phyloP scores from a whole-genome alignment of 73 alveolate genomes.

The Tetrahymena malaccensis region DNA sequence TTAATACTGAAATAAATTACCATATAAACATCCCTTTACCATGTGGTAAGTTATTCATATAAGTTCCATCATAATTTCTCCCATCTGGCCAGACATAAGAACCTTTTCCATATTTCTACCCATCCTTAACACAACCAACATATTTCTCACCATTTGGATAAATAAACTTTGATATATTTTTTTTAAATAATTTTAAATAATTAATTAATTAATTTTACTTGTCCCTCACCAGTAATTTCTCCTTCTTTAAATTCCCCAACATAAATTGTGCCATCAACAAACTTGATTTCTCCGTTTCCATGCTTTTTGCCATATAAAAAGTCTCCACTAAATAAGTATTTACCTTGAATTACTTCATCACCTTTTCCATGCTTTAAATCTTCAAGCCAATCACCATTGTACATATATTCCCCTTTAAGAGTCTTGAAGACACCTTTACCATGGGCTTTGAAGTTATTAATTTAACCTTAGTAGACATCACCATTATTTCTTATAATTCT shows the following conservation, averaged over 20 bases:
- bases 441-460: slow-evolving; percentile 12
- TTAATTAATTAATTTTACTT: background rate
- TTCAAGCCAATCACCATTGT: slow-evolving; percentile 50
- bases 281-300: slow-evolving; percentile 12
- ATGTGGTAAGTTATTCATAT: slow-evolving; percentile 19
- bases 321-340: slow-evolving; percentile 35
- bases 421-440: slow-evolving; percentile 12
- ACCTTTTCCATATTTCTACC: slow-evolving; percentile 29
- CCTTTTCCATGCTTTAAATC: slow-evolving; percentile 48
- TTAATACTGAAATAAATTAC: background rate
- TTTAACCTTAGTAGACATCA: slow-evolving; percentile 24
- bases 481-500: slow-evolving; percentile 17
- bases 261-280: slow-evolving; percentile 23
- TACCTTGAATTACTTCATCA: background rate
- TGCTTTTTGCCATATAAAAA: slow-evolving; percentile 22
- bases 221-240: slow-evolving; percentile 10
- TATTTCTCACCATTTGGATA: slow-evolving; percentile 32
- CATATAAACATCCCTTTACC: slow-evolving; percentile 38
- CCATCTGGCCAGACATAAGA: slow-evolving; percentile 21
- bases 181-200: background rate
- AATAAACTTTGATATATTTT: background rate
- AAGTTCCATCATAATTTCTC: slow-evolving; percentile 30
- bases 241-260: slow-evolving; percentile 43
- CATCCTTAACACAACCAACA: slow-evolving; percentile 20
- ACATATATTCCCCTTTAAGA: slow-evolving; percentile 14